phyloP scores from a whole-genome alignment of 169 alveolate species.

The Plasmodium vivax region DNA sequence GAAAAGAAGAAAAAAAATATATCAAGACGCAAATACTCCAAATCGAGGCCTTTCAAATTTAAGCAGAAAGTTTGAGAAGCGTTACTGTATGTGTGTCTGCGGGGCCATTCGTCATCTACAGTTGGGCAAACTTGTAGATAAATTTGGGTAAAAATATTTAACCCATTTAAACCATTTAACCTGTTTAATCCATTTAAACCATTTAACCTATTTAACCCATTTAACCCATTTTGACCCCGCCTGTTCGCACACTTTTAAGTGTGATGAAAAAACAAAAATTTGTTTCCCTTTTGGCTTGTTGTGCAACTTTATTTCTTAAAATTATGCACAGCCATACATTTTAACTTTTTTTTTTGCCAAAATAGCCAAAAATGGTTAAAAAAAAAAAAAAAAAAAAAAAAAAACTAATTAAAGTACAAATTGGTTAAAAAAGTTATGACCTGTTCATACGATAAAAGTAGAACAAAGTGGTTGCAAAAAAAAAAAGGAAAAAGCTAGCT shows the following conservation, averaged over 20 bases:
- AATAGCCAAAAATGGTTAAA: neutral
- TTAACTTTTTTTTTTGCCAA: neutral
- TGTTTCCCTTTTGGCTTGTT: neutral
- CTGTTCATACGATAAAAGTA: neutral
- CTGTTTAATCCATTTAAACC: neutral
- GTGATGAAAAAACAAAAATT: neutral
- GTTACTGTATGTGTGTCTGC: neutral
- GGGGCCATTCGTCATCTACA: neutral
- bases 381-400: neutral
- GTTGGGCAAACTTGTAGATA: neutral
- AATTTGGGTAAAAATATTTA: neutral
- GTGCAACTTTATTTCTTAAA: neutral
- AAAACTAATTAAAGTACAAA: neutral
- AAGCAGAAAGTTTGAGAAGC: conserved; percentile 4
- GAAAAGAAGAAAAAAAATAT: conserved; percentile 80
- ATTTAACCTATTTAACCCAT: neutral
- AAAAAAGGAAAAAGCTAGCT: conserved; percentile 19
- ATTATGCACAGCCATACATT: neutral
- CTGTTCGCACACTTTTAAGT: neutral
- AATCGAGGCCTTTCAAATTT: conserved; percentile 70
- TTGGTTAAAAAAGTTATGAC: neutral
- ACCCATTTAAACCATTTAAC: neutral
- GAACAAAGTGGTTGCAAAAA: conserved; percentile 1
- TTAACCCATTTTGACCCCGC: neutral
- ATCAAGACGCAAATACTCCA: conserved; percentile 52